Evolutionary conservation across 108 stramenopile genomes (phyloP).

Genomic region (Craspedostauros australis): DNA sequence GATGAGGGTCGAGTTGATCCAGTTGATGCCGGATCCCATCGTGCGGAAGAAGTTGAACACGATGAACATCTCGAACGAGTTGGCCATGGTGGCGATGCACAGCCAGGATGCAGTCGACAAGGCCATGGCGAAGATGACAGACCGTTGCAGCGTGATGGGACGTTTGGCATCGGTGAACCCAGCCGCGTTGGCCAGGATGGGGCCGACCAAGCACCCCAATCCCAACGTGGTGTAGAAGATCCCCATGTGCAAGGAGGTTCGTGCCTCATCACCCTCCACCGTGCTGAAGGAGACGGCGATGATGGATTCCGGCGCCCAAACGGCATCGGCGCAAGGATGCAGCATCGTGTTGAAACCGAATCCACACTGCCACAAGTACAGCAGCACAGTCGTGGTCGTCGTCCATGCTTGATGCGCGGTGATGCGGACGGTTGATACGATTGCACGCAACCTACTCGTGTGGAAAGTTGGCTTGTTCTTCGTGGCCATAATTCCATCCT

Average conservation of each 20-base stretch:
- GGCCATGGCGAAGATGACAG: neutral
- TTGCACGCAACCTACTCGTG: no score
- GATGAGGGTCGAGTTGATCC: neutral
- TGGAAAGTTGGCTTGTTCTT: neutral
- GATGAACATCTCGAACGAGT: neutral
- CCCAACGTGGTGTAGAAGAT: neutral
- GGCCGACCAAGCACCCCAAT: neutral
- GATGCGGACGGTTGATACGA: no score
- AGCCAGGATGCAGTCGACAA: neutral
- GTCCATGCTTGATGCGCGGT: no score
- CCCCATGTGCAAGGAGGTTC: slow-evolving; percentile 1
- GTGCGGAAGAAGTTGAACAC: neutral
- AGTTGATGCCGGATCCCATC: neutral
- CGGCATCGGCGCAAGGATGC: neutral
- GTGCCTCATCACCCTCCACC: neutral
- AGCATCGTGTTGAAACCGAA: neutral
- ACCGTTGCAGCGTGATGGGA: neutral
- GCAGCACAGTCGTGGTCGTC: neutral
- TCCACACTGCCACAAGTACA: neutral
- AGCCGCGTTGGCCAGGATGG: neutral
- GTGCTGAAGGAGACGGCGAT: neutral
- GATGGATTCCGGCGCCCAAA: neutral
- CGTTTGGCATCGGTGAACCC: neutral
- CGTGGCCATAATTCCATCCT: neutral
- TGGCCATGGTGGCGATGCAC: neutral